Evolutionary conservation across 495 filamentous ascomycete genomes (phyloP), one percentile per base, ranked within the genome.

Genomic region (Neurospora sp.): DNA sequence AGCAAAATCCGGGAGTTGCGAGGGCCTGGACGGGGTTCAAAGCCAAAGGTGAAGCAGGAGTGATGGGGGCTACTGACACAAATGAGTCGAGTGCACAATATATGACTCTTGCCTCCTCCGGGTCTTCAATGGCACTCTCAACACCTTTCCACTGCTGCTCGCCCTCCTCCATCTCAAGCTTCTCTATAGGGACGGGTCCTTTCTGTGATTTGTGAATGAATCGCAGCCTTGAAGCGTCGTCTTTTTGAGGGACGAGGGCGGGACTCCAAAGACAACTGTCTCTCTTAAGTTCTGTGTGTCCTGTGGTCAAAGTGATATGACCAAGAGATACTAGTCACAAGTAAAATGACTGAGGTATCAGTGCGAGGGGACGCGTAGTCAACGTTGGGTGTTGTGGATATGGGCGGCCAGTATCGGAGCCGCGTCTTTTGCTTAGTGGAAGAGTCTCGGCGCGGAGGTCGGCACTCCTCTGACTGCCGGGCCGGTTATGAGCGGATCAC

Each of bases 41-140:
- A 69, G 15, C 17, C 6, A 40, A 62, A 71, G 39, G 21, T 3
- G 28, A 36, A 40, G 62, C 71, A 24, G 19, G 39, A 38, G 24
- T 19, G 19, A 28, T 45, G 38, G 37, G 31, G 42, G 71, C 15
- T 70, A 89, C 93, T 80, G 83, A 96, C 94, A 90, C 87, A 79
- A 94, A 97, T 3, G 94, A 97, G 82, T 96, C 93, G 66, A 97
- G 81, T 0, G 92, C 90, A 39, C 89, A 88, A 79, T 91, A 91
- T 4, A 97, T 85, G 70, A 95, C 92, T 72, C 88, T 84, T 28
- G 88, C 83, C 81, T 97, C 94, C 71, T 94, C 93, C 1, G 87
- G 85, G 77, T 97, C 93, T 3, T 87, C 84, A 72, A 92, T 85
- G 69, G 87, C 84, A 73, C 90, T 86, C 75, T 89, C 88, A 21